A percentile compares a stretch with the other conserved stretches of the same genome.
Evolutionary conservation across 306 rosid genomes (phyloP).

Genomic region (Alnus rubra): DNA sequence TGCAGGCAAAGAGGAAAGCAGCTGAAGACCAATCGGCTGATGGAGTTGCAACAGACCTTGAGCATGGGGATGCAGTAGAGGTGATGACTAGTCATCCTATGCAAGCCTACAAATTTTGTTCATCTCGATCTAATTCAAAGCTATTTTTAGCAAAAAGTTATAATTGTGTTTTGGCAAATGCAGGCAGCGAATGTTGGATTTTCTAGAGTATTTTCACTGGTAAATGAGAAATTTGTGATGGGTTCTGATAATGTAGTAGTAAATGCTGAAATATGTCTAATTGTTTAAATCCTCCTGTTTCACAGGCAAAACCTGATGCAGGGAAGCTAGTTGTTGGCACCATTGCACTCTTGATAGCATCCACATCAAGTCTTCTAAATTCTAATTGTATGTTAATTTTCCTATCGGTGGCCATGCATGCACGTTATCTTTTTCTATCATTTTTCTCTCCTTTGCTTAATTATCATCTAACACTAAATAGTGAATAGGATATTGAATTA

Average conservation of each 20-base stretch:
- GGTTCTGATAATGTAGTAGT: neutral
- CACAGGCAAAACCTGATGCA: constrained; percentile 38
- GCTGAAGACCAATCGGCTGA: constrained; percentile 1
- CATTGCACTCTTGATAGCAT: constrained; percentile 34
- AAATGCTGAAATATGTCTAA: constrained; percentile 1
- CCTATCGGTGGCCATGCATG: neutral
- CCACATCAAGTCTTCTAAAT: constrained; percentile 32
- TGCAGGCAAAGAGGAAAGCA: constrained; percentile 24
- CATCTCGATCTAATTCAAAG: neutral
- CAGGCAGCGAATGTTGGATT: constrained; percentile 32
- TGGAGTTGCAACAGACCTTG: constrained; percentile 28
- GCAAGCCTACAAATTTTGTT: neutral
- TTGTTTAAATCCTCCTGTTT: neutral
- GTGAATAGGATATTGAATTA: neutral
- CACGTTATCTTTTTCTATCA: neutral
- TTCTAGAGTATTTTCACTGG: constrained; percentile 23
- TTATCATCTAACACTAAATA: neutral
- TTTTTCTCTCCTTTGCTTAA: neutral
- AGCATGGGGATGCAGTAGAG: constrained; percentile 38
- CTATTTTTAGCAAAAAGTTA: neutral
- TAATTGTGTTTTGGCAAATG: constrained; percentile 17
- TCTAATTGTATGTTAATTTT: constrained; percentile 30
- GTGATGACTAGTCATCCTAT: constrained; percentile 7
- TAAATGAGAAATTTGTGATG: constrained; percentile 6
- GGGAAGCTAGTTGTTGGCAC: constrained; percentile 31